phyloP scores from a whole-genome alignment of 495 filamentous ascomycete species.

The Penicillium bovifimosum region DNA sequence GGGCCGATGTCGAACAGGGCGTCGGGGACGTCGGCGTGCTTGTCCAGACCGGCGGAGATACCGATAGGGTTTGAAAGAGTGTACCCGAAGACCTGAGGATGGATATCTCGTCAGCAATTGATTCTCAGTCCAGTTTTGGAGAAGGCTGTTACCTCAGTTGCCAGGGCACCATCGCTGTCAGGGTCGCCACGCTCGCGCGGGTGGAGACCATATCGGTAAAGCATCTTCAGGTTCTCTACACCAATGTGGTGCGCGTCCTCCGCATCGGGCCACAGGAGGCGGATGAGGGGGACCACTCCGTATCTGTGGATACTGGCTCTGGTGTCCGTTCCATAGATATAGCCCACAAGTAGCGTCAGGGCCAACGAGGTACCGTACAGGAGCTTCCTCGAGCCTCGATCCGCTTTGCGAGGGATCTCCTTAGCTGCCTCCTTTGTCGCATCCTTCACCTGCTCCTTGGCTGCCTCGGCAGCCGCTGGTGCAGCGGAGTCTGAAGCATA shows the following conservation, averaged over 20 bases:
- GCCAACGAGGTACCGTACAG: constrained; percentile 53
- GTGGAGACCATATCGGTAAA: constrained; percentile 54
- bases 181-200: constrained; percentile 67
- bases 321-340: constrained; percentile 85
- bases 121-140: background rate
- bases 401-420: constrained; percentile 31
- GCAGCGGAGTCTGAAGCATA: constrained; percentile 30
- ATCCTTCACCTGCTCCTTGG: constrained; percentile 8
- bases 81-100: constrained; percentile 65
- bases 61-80: constrained; percentile 78
- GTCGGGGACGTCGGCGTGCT: constrained; percentile 82
- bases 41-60: constrained; percentile 91
- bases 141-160: constrained; percentile 39
- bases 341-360: constrained; percentile 48
- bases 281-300: constrained; percentile 67
- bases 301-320: constrained; percentile 80
- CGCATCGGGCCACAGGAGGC: constrained; percentile 70
- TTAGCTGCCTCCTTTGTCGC: constrained; percentile 17
- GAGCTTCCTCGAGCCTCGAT: constrained; percentile 36
- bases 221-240: constrained; percentile 51
- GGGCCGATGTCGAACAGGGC: constrained; percentile 76
- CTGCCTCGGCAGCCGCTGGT: constrained; percentile 6
- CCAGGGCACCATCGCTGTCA: constrained; percentile 46
- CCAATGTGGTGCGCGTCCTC: constrained; percentile 86
- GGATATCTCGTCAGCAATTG: constrained; percentile 4